Base-by-base conservation (phyloP, 768 basidiomycete genomes). In the Chiua virens region DNA sequence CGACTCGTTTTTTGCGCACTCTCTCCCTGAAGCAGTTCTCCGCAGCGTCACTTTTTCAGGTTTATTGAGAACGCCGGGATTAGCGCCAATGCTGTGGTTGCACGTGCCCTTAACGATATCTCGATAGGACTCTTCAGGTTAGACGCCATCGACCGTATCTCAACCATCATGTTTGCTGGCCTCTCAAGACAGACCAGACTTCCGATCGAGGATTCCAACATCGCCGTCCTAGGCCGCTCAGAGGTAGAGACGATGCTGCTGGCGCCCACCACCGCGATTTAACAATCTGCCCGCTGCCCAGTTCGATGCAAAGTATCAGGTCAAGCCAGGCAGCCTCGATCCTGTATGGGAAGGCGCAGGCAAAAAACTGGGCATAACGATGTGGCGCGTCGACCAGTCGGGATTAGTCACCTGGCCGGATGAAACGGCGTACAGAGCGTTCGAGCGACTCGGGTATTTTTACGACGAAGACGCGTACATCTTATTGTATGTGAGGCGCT, bases 381-480 rank as follows among this genome's bases (percentile, higher is more conserved):
- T 80, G 1, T 86, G 82, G 84, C 69, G 80, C 15, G 76, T 83
- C 43, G 80, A 85, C 58, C 72, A 80, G 42, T 85, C 83, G 59
- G 62, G 66, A 28, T 73, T 84, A 35, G 74, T 79, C 23, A 56
- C 40, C 50, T 49, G 46, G 40, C 48, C 56, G 18, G 47, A 50
- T 50, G 41, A 48, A 49, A 22, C 42, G 42, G 6, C 41, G 47
- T 23, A 42, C 23, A 37, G 49, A 41, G 23, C 42, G 10, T 49
- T 45, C 0, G 71, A 73, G 20, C 81, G 73, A 15, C 65, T 71
- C 40, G 82, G 84, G 8, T 70, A 70, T 8, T 85, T 86, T 68
- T 86, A 83, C 58, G 75, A 79, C 55, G 85, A 82, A 1, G 82
- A 86, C 64, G 82, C 81, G 2, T 86, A 85, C 57, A 80, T 86